These are phyloP conservation scores for Discostella pseudostelligera DNA, from an alignment of 108 stramenopile genomes.

Conservation along the genomic window DNA sequence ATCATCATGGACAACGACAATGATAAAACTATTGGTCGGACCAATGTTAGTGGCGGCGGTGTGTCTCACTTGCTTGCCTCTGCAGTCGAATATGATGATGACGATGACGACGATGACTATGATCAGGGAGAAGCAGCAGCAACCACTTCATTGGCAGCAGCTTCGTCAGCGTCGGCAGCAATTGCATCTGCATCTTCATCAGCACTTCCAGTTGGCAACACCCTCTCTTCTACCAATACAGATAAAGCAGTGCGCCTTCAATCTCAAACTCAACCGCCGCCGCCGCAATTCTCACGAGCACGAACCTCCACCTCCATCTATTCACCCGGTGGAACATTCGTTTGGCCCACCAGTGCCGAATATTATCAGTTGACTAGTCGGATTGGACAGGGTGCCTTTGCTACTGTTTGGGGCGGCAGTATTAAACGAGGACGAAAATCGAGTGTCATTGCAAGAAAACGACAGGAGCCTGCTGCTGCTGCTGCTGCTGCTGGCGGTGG, in stretches of 20 bases:
- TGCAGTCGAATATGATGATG: background rate
- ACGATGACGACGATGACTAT: background rate
- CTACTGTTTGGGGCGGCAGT: conserved; percentile 86
- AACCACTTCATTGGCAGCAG: conserved; percentile 6
- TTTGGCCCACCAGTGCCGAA: conserved; percentile 69
- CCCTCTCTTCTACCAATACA: too few relatives aligned
- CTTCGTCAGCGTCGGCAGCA: background rate
- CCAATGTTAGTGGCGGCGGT: conserved; percentile 16
- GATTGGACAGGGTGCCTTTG: conserved; percentile 96
- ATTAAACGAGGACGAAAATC: conserved; percentile 24
- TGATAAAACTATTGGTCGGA: conserved; percentile 30
- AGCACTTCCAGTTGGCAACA: too few relatives aligned
- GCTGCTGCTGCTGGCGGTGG: too few relatives aligned
- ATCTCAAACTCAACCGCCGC: background rate
- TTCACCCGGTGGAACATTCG: conserved; percentile 13
- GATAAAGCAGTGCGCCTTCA: background rate
- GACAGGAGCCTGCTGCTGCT: too few relatives aligned
- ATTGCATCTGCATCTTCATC: background rate
- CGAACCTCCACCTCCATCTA: background rate
- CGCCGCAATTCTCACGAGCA: background rate
- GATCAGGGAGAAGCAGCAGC: background rate
- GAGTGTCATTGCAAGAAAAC: too few relatives aligned
- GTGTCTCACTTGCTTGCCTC: background rate
- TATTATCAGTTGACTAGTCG: conserved; percentile 62
- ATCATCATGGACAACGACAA: conserved; percentile 17